Conservation (phyloP, 257 asterid genomes). For the Salvia splendens region DNA sequence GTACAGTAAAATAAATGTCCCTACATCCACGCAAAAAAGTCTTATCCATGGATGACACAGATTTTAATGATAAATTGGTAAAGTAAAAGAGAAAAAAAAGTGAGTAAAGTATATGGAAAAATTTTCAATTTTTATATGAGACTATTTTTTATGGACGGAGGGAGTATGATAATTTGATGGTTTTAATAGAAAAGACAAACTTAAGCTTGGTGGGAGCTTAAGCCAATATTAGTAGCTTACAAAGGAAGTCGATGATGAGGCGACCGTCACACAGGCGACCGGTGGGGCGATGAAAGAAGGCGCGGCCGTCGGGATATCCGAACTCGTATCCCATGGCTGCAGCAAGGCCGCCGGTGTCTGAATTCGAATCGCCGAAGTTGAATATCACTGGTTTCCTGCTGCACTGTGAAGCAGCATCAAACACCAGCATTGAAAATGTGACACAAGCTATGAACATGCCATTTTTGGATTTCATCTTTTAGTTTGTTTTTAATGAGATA, state of each 20-base stretch:
- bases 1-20: too few relatives aligned
- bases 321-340: conserved; percentile 40
- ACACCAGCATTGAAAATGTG: neutral
- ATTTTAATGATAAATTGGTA: too few relatives aligned
- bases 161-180: too few relatives aligned
- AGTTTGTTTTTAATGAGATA: neutral
- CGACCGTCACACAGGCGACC: conserved; percentile 51
- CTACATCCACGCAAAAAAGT: too few relatives aligned
- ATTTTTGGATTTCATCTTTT: neutral
- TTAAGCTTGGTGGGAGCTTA: too few relatives aligned
- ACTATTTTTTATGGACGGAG: too few relatives aligned
- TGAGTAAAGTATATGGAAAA: too few relatives aligned
- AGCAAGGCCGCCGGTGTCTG: conserved; percentile 53
- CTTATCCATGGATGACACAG: too few relatives aligned
- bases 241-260: conserved; percentile 47
- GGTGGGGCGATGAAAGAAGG: conserved; percentile 40
- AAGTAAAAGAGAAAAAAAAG: too few relatives aligned
- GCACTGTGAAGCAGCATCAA: conserved; percentile 36
- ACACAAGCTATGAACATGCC: neutral
- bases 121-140: too few relatives aligned
- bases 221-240: conserved; percentile 29
- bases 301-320: conserved; percentile 42
- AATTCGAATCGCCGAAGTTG: conserved; percentile 59
- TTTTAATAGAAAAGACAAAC: too few relatives aligned
- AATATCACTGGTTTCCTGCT: conserved; percentile 39